Evolutionary conservation across 2,329 filamentous ascomycete genomes (phyloP), one percentile per base, ranked within the genome.

Genomic region (Helminthosporium solani): DNA sequence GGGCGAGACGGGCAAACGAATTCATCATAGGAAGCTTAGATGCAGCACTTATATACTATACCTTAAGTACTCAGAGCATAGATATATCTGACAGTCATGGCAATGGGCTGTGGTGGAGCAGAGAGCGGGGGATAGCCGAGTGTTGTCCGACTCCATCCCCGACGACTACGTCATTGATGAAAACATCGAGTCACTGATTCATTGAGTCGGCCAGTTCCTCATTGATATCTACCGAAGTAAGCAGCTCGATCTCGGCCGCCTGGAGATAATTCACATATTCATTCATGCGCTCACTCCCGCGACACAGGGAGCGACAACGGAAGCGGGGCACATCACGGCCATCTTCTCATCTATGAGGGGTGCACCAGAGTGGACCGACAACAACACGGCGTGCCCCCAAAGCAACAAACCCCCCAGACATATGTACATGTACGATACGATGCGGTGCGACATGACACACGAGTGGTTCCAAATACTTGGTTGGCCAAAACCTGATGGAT

Each of bases 1-100:
- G 53, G 14, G 64, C 58, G 53, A 65, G 50, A 49, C 54, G 59
- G 46, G 60, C 53, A 34, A 56, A 30, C 21, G 54, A 48, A 47
- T 60, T 45, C 64, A 70, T 69, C 38, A 14, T 52, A 39, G 35
- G 3, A 19, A 44, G 19, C 33, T n/a, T n/a, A 34, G 45, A 21
- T 30, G 20, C 16, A 14, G 20, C 35, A 15, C 9, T 25, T 25
- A 25, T 25, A 25, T 25, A 25, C 23, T 25, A 9, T 25, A n/a
- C n/a, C n/a, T n/a, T n/a, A n/a, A n/a, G n/a, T n/a, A n/a, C n/a
- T n/a, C n/a, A n/a, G n/a, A n/a, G n/a, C n/a, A n/a, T n/a, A 33
- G 44, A 53, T 54, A 58, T 58, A 57, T 33, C 31, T 52, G 43
- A 43, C 12, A 31, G 14, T 14, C 46, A 30, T 34, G 49, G 27